Conservation (phyloP, 202 grass and related monocot genomes). For the Cymbopogon flexuosus region DNA sequence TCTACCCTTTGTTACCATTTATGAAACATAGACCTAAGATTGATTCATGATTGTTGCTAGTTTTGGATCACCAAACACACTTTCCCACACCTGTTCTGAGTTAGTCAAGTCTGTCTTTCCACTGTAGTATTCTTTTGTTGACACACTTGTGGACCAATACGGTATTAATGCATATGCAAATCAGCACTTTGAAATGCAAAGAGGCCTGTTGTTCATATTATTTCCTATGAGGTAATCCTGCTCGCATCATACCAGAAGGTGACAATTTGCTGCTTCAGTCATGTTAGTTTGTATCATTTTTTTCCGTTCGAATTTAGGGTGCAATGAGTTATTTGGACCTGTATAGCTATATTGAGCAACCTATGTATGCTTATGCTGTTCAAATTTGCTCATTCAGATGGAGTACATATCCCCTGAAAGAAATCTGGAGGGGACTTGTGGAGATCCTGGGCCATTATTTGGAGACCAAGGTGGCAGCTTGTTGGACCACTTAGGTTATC, state of each 20-base stretch:
- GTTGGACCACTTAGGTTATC: slow-evolving; percentile 50
- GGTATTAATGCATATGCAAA: not conserved
- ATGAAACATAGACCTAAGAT: not conserved
- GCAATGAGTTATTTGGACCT: not conserved
- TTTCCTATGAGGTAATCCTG: slow-evolving; percentile 2
- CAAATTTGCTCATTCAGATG: slow-evolving; percentile 42
- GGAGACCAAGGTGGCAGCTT: slow-evolving; percentile 41
- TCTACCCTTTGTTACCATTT: not conserved
- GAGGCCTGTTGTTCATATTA: not conserved
- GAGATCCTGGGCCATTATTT: slow-evolving; percentile 42
- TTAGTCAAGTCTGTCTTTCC: not conserved
- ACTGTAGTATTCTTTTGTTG: not conserved
- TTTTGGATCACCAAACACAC: not conserved
- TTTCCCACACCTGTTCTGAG: not conserved
- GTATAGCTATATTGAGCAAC: slow-evolving; percentile 21
- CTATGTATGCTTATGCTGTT: slow-evolving; percentile 11
- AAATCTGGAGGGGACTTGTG: slow-evolving; percentile 45
- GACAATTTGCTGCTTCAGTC: slow-evolving; percentile 3
- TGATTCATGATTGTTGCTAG: not conserved
- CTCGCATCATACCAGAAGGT: not conserved
- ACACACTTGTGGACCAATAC: not conserved
- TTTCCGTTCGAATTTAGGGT: slow-evolving; percentile 5
- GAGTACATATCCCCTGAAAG: slow-evolving; percentile 58
- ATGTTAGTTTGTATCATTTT: slow-evolving; percentile 1
- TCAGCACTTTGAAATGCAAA: not conserved